Conservation (phyloP, 129 eudicot genomes). For the Lactuca saligna region DNA sequence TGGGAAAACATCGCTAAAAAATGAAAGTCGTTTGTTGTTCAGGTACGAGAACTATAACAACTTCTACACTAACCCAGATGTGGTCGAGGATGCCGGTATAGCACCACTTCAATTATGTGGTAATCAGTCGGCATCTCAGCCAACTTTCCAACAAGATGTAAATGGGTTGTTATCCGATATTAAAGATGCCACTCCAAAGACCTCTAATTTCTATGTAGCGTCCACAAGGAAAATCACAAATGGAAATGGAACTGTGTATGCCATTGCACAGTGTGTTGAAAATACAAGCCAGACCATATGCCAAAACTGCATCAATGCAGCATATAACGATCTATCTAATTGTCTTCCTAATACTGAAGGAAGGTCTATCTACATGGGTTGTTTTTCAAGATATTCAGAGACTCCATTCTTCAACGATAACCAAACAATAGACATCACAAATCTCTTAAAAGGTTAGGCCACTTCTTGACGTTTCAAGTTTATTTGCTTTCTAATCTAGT, state of each 20-base stretch:
- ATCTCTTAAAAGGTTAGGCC: slow-evolving; percentile 43
- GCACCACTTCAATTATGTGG: slow-evolving; percentile 53
- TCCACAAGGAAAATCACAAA: slow-evolving; percentile 33
- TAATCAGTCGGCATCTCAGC: slow-evolving; percentile 45
- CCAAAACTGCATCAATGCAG: slow-evolving; percentile 47
- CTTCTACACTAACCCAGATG: slow-evolving; percentile 49
- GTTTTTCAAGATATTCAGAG: slow-evolving; percentile 64
- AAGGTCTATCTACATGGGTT: slow-evolving; percentile 54
- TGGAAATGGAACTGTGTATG: slow-evolving; percentile 42
- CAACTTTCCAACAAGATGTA: slow-evolving; percentile 42
- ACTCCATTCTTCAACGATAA: slow-evolving; percentile 51
- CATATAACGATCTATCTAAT: slow-evolving; percentile 32
- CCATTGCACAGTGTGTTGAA: slow-evolving; percentile 57
- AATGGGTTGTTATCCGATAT: slow-evolving; percentile 43
- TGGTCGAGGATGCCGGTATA: slow-evolving; percentile 44
- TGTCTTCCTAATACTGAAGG: slow-evolving; percentile 66
- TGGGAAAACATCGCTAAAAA: neutral
- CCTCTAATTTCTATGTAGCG: slow-evolving; percentile 55
- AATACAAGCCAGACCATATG: slow-evolving; percentile 42
- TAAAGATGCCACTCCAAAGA: slow-evolving; percentile 58
- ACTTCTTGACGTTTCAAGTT: neutral
- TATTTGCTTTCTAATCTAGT: neutral
- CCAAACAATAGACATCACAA: slow-evolving; percentile 51
- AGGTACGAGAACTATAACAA: slow-evolving; percentile 62
- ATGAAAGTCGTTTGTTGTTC: slow-evolving; percentile 2